Evolutionary conservation across 2,329 filamentous ascomycete species (phyloP).

Genomic region (Furcasterigmium sp.): DNA sequence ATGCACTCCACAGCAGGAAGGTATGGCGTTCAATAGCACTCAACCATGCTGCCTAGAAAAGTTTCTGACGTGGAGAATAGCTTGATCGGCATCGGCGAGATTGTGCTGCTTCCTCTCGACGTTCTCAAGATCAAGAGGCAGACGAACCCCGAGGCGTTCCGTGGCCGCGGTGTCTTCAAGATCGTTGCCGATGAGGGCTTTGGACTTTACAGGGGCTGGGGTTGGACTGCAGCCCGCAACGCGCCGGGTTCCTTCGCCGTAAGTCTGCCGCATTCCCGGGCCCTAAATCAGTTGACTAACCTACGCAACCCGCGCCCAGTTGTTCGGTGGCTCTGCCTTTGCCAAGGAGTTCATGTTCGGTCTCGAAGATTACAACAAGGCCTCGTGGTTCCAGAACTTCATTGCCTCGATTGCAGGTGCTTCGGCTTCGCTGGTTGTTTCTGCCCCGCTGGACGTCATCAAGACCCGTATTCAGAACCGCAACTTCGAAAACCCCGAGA

Average conservation of each 20-base stretch:
- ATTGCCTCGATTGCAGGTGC: constrained; percentile 93
- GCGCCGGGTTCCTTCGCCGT: constrained; percentile 95
- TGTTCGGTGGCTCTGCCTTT: constrained; percentile 95
- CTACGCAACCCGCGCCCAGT: constrained; percentile 38
- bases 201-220: constrained; percentile 91
- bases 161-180: constrained; percentile 81
- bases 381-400: constrained; percentile 94
- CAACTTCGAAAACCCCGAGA: constrained; percentile 97
- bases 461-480: constrained; percentile 98
- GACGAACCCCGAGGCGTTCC: constrained; percentile 97
- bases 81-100: constrained; percentile 95
- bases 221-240: constrained; percentile 96
- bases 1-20: constrained; percentile 95
- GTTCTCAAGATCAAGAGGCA: constrained; percentile 99
- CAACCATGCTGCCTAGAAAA: neutral
- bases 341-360: constrained; percentile 95
- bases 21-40: constrained; percentile 29
- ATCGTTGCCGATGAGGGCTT: constrained; percentile 94
- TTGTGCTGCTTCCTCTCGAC: constrained; percentile 88
- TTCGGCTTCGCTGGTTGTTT: constrained; percentile 90
- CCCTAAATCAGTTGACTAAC: constrained; percentile 1
- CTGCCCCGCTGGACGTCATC: constrained; percentile 94
- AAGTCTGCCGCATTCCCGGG: constrained; percentile 31
- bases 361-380: constrained; percentile 91
- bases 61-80: constrained; percentile 35